A percentile compares a stretch with the other conserved stretches of the same genome.
These are phyloP conservation scores for Debaryomyces subglobosus DNA, from an alignment of 1,139 yeast species.

Conservation along the genomic window DNA sequence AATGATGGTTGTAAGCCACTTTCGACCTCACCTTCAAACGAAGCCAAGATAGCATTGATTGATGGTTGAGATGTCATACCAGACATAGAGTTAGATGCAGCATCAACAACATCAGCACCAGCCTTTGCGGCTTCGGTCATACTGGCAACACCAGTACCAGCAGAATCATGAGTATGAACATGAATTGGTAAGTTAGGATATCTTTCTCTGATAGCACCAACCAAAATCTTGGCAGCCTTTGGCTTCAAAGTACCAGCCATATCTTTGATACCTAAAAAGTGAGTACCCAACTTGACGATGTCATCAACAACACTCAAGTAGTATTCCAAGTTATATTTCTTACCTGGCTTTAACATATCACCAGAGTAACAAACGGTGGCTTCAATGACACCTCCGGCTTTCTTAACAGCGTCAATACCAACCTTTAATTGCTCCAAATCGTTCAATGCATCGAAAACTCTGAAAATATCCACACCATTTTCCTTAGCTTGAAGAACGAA, in stretches of 20 bases:
- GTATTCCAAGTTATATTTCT: conserved; percentile 92
- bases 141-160: conserved; percentile 98
- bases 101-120: conserved; percentile 98
- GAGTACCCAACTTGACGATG: conserved; percentile 93
- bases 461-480: conserved; percentile 94
- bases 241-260: conserved; percentile 99
- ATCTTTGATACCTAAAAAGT: conserved; percentile 94
- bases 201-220: conserved; percentile 78
- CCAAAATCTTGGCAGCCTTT: conserved; percentile 79
- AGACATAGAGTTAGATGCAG: conserved; percentile 95
- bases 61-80: conserved; percentile 99
- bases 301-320: conserved; percentile 80
- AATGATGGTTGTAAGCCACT: conserved; percentile 70
- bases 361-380: conserved; percentile 99
- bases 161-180: conserved; percentile 98
- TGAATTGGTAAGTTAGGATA: conserved; percentile 96
- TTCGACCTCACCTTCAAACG: conserved; percentile 83
- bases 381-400: conserved; percentile 98
- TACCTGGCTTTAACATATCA: conserved; percentile 93
- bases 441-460: conserved; percentile 96
- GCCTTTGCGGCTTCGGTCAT: conserved; percentile 94
- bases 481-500: conserved; percentile 93
- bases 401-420: conserved; percentile 96
- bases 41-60: conserved; percentile 86
- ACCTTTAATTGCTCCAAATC: conserved; percentile 95